Percentiles rank a stretch among this genome's conserved stretches.
Conservation (phyloP, 2,329 filamentous ascomycete species). For the Apiospora aurea region DNA sequence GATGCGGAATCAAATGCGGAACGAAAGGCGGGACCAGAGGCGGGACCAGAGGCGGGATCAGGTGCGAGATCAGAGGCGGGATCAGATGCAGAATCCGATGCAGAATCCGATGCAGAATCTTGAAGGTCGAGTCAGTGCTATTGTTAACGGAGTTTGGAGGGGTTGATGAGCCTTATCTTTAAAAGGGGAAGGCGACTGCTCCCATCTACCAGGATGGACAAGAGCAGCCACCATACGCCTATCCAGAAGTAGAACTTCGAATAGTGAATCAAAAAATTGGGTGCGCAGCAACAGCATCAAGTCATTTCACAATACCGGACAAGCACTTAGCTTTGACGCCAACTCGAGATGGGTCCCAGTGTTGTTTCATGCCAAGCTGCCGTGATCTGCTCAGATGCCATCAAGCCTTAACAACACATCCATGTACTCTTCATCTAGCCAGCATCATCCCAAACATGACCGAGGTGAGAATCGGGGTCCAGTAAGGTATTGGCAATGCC, state of each 20-base stretch:
- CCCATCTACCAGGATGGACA: slow-evolving; percentile 26
- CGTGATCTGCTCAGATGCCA: slow-evolving; percentile 32
- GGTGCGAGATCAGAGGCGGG: no score
- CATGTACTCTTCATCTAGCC: slow-evolving; percentile 28
- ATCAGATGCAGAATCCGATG: no score
- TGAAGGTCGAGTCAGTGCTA: slow-evolving; percentile 27
- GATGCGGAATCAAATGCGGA: slow-evolving; percentile 25
- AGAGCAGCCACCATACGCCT: slow-evolving; percentile 34
- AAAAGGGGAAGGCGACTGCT: slow-evolving; percentile 36
- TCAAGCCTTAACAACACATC: slow-evolving; percentile 26
- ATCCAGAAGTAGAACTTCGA: slow-evolving; percentile 18
- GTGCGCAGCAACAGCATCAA: slow-evolving; percentile 27
- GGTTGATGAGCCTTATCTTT: slow-evolving; percentile 34
- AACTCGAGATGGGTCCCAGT: slow-evolving; percentile 88
- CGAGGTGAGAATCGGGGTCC: slow-evolving; percentile 40
- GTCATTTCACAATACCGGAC: slow-evolving; percentile 61
- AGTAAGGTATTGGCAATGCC: slow-evolving; percentile 30
- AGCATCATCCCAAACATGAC: slow-evolving; percentile 35
- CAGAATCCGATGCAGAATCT: no score
- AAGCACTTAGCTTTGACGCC: slow-evolving; percentile 94
- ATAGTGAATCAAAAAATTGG: slow-evolving; percentile 37
- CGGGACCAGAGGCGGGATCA: no score
- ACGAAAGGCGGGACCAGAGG: no score
- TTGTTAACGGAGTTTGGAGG: neutral
- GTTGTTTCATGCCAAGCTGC: slow-evolving; percentile 38